Evolutionary conservation across 2,329 filamentous ascomycete genomes (phyloP).

Genomic region (Orbilia brochopaga): DNA sequence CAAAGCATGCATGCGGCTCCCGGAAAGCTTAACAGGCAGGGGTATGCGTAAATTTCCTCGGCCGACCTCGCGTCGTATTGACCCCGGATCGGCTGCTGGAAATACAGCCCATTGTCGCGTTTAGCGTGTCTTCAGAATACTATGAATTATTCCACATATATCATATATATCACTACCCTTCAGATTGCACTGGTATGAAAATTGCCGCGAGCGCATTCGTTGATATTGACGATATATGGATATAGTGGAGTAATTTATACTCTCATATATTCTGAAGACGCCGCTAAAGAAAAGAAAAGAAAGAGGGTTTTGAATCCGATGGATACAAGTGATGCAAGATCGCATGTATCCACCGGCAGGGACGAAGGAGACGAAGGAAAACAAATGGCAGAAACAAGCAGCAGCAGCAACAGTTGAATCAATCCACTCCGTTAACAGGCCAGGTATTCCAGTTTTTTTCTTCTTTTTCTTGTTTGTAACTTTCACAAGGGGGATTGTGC

Average conservation of each 20-base stretch:
- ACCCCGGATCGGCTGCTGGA: slow-evolving; percentile 1
- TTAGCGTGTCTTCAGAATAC: slow-evolving; percentile 21
- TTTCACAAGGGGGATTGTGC: slow-evolving; percentile 22
- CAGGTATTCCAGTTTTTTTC: slow-evolving; percentile 20
- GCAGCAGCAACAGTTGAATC: slow-evolving; percentile 3
- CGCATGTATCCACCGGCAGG: not conserved
- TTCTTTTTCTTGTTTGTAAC: slow-evolving; percentile 17
- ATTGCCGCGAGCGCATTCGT: not conserved
- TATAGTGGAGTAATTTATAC: slow-evolving; percentile 20
- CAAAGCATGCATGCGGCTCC: slow-evolving; percentile 3
- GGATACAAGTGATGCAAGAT: not conserved
- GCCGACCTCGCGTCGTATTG: not conserved
- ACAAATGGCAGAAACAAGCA: slow-evolving; percentile 6
- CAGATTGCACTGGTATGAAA: not conserved
- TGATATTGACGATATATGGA: not conserved
- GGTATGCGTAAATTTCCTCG: not conserved
- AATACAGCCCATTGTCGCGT: not conserved
- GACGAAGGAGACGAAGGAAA: not conserved
- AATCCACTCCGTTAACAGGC: slow-evolving; percentile 35
- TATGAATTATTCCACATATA: slow-evolving; percentile 37
- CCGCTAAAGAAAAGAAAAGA: slow-evolving; percentile 8
- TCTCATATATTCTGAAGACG: slow-evolving; percentile 32
- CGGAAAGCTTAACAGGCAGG: not conserved
- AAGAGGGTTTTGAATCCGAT: not conserved
- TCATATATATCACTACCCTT: not conserved